A percentile compares a stretch with the other conserved stretches of the same genome.
These are phyloP conservation scores for Phytophthora megakarya DNA, from an alignment of 352 stramenopile species.

Conservation along the genomic window DNA sequence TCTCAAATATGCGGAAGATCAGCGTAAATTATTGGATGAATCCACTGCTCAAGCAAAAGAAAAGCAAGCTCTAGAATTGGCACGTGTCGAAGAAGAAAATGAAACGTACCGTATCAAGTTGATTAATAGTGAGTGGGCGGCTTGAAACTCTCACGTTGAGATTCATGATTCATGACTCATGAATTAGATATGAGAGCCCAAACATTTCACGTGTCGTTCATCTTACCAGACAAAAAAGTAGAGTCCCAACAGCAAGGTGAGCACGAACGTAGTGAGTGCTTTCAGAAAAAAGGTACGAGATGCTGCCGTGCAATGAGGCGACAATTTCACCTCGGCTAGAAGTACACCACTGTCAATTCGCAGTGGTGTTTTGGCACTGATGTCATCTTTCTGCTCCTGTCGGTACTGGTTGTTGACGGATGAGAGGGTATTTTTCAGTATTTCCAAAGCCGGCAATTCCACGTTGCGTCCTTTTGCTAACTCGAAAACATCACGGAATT, in stretches of 20 bases:
- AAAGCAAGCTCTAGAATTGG: constrained; percentile 5
- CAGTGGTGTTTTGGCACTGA: constrained; percentile 19
- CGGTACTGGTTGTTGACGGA: constrained; percentile 29
- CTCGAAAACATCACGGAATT: constrained; percentile 83
- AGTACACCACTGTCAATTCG: constrained; percentile 53
- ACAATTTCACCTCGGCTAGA: constrained; percentile 53
- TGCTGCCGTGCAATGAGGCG: constrained; percentile 43
- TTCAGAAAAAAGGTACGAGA: constrained; percentile 78
- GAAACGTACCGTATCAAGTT: not conserved
- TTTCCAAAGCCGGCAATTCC: constrained; percentile 49
- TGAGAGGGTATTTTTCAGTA: constrained; percentile 50
- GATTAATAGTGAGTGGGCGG: not conserved
- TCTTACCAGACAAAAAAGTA: constrained; percentile 52
- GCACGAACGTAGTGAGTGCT: constrained; percentile 59
- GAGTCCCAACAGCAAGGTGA: constrained; percentile 56
- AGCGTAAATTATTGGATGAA: constrained; percentile 27
- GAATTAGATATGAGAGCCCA: not conserved
- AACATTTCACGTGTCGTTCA: not conserved
- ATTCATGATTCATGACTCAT: no score
- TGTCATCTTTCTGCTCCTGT: constrained; percentile 25
- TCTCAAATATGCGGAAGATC: constrained; percentile 40
- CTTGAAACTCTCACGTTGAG: not conserved
- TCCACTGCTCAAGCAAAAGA: constrained; percentile 15
- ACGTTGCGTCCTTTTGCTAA: constrained; percentile 53
- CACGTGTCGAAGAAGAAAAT: constrained; percentile 12